A percentile compares a stretch with the other conserved stretches of the same genome.
Evolutionary conservation across 306 rosid genomes (phyloP).

Genomic region (Cicer chorassanicum): DNA sequence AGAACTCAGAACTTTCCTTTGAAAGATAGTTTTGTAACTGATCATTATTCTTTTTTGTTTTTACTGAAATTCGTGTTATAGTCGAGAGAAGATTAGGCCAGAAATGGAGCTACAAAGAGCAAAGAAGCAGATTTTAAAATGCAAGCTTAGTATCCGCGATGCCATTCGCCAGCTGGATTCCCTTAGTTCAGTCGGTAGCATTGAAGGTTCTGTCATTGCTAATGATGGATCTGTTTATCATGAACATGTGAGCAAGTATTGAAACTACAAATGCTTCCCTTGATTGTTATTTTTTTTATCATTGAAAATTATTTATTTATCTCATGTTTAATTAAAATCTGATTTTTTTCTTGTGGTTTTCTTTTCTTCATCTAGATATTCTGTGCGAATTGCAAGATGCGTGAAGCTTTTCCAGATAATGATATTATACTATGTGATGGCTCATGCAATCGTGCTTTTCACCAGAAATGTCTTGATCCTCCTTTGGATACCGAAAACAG

Average conservation of each 20-base stretch:
- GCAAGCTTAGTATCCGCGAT: slow-evolving; percentile 89
- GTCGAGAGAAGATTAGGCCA: slow-evolving; percentile 94
- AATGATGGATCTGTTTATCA: slow-evolving; percentile 95
- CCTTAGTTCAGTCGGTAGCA: slow-evolving; percentile 85
- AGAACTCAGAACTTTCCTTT: slow-evolving; percentile 13
- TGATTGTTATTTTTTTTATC: slow-evolving; percentile 2
- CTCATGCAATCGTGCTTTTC: slow-evolving; percentile 92
- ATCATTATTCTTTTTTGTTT: slow-evolving; percentile 16
- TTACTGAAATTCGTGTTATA: slow-evolving; percentile 39
- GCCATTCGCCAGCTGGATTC: slow-evolving; percentile 76
- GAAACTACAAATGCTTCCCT: slow-evolving; percentile 27
- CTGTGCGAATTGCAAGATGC: slow-evolving; percentile 88
- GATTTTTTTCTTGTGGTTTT: slow-evolving; percentile 33
- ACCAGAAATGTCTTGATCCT: slow-evolving; percentile 90
- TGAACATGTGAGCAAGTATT: slow-evolving; percentile 71
- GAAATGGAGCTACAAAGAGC: slow-evolving; percentile 90
- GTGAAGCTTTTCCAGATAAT: slow-evolving; percentile 84
- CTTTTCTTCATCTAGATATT: slow-evolving; percentile 64
- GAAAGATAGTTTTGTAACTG: slow-evolving; percentile 27
- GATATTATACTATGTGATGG: slow-evolving; percentile 96
- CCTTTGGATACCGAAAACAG: slow-evolving; percentile 88
- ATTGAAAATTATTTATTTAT: background rate
- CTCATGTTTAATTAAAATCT: background rate
- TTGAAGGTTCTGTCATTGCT: slow-evolving; percentile 82
- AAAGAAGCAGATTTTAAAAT: slow-evolving; percentile 78